Base-by-base conservation (phyloP, 1,139 yeast genomes). In the Taphrina sp. region DNA sequence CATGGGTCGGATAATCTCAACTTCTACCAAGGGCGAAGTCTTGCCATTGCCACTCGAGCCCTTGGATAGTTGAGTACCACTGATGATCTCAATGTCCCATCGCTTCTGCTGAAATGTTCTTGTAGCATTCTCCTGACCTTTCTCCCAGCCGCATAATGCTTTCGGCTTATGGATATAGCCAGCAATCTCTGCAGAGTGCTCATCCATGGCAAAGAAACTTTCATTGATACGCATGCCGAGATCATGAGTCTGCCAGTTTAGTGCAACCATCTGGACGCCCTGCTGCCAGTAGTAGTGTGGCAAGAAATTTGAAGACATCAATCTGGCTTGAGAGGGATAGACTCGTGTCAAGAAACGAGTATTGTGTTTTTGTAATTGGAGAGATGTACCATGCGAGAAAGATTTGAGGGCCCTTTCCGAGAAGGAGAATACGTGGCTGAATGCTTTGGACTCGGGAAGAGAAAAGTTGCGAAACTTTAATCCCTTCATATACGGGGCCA, bases 261-360 rank as follows among this genome's bases (percentile, higher is more conserved):
- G 82, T 0, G 98, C 97, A 2, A 87, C 97, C 89, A 94, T 80
- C 66, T 92, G 98, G 3, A 78, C 83, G 0, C 99, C 99, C 53
- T 78, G 74, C 46, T 75, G 74, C 98, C 99, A 92, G 65, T 80
- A 88, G 0, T 70, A 70, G 3, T 86, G 71, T 0, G 98, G 97
- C 42, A 77, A 76, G 65, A 87, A 90, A 65, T 92, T 92, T 2
- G 88, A 76, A 1, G 96, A 88, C 55, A 76, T 82, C 59, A 87
- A 75, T 47, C 97, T 72, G 58, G 81, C 77, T 10, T 81, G 82
- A 0, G 95, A 82, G 0, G 99, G 99, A 66, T 94, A 92, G 0
- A 89, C 79, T 53, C 99, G 75, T 84, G 88, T 82, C 58, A 92
- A 67, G 66, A 76, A 86, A 56, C 75, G 75, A 59, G 83, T 72